phyloP scores from a whole-genome alignment of 345 rosid genomes.

The Lepidium africanum region DNA sequence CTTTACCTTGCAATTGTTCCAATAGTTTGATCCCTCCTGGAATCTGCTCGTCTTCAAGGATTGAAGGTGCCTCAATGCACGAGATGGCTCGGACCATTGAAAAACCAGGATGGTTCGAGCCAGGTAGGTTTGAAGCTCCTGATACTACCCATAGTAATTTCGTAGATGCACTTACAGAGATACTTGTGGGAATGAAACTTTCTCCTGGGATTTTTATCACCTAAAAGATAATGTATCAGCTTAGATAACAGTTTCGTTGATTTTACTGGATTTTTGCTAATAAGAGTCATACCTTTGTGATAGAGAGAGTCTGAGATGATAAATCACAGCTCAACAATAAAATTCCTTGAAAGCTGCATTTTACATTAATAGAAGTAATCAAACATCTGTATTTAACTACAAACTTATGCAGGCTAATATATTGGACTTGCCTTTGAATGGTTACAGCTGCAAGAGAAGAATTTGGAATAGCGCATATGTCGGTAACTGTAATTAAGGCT shows the following conservation, averaged over 20 bases:
- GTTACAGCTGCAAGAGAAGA: constrained; percentile 57
- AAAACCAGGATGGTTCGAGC: constrained; percentile 40
- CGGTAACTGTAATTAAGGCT: constrained; percentile 44
- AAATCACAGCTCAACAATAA: constrained; percentile 54
- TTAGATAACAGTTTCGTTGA: neutral
- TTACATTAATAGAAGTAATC: neutral
- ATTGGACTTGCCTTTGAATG: constrained; percentile 52
- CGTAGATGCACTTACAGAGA: constrained; percentile 36
- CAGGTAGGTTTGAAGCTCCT: constrained; percentile 58
- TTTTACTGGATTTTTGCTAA: neutral
- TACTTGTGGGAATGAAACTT: constrained; percentile 67
- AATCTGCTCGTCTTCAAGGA: constrained; percentile 42
- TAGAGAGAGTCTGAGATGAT: constrained; percentile 42
- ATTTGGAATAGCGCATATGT: constrained; percentile 49
- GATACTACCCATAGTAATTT: constrained; percentile 62
- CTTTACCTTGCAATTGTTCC: constrained; percentile 57
- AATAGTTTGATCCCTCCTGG: constrained; percentile 62
- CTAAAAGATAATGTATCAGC: constrained; percentile 31
- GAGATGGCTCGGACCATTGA: constrained; percentile 46
- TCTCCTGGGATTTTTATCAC: constrained; percentile 46
- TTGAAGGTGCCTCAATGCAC: constrained; percentile 21
- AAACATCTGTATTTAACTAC: constrained; percentile 5
- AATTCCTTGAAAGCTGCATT: constrained; percentile 70
- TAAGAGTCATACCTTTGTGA: constrained; percentile 47
- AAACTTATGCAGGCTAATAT: neutral